A percentile compares a stretch with the other conserved stretches of the same genome.
Evolutionary conservation across 768 basidiomycete species (phyloP).

Genomic region (Cystofilobasidium macerans): DNA sequence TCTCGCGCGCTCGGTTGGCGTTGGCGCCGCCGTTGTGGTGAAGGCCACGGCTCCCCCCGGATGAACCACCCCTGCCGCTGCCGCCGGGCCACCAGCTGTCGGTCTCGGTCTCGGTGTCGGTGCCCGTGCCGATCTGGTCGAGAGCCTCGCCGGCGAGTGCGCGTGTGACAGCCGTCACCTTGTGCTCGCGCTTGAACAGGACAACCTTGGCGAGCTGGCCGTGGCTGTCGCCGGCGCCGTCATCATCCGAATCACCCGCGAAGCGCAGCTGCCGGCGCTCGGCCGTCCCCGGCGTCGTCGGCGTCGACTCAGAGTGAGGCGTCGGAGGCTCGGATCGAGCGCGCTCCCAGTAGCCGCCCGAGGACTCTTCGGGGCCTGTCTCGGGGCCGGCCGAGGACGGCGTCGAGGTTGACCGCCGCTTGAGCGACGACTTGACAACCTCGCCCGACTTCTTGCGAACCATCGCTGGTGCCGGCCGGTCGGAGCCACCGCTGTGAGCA

Average conservation of each 20-base stretch:
- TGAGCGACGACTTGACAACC: slow-evolving; percentile 81
- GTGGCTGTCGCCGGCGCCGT: not conserved
- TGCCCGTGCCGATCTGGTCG: slow-evolving; percentile 19
- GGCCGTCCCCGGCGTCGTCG: not conserved
- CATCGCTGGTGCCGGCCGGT: slow-evolving; percentile 38
- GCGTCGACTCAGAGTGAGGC: not conserved
- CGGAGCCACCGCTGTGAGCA: no score
- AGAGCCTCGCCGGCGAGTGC: slow-evolving; percentile 23
- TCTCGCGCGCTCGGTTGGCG: not conserved
- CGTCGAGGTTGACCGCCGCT: slow-evolving; percentile 49
- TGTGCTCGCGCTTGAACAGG: slow-evolving; percentile 24
- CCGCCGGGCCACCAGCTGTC: not conserved
- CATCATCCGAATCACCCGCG: slow-evolving; percentile 19
- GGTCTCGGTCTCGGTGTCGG: slow-evolving; percentile 19
- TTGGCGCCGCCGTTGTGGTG: not conserved
- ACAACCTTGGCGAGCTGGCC: slow-evolving; percentile 17
- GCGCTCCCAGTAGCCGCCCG: not conserved
- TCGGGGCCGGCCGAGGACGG: slow-evolving; percentile 10
- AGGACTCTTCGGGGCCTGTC: not conserved
- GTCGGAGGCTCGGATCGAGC: slow-evolving; percentile 9
- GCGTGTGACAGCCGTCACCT: slow-evolving; percentile 23
- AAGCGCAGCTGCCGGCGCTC: slow-evolving; percentile 15
- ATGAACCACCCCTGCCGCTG: not conserved
- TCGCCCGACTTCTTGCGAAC: slow-evolving; percentile 90
- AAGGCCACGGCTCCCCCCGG: not conserved